Base-by-base conservation (phyloP, 1,139 yeast genomes). In the Kodamaea sp. region DNA sequence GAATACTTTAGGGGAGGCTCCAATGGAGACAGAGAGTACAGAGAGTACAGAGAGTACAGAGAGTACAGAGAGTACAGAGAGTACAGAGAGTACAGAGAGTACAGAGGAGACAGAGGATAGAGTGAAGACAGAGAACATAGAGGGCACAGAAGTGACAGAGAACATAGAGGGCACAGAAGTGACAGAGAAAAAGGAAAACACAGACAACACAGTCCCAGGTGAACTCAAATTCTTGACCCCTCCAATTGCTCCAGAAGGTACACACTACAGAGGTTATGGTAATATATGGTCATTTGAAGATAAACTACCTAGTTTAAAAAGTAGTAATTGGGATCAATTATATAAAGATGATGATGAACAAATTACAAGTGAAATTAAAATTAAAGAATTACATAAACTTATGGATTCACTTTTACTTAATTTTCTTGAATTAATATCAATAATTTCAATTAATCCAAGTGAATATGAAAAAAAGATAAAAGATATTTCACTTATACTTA, bases 231-330 rank as follows among this genome's bases (percentile, higher is more conserved):
- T 75, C 43, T 64, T 84, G 30, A 58, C 71, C 8, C 95, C 95
- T 0, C 95, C 95, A 1, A 54, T 63, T 29, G 74, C 77, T 35
- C 94, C 92, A 0, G 53, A 57, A 26, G 75, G 77, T 2, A 67
- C 74, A 7, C 78, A 78, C 31, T 88, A 88, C 57, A 63, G 92
- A 39, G 84, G 88, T 4, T 88, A 86, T 56, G 96, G 96, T 6
- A 81, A 80, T 48, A 65, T 84, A 24, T 88, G 96, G 96, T 81
- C 83, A 31, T 75, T 79, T 47, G 76, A 82, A 46, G 90, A 85
- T 53, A 76, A 75, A 48, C 69, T 86, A 26, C 88, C 89, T 2
- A 75, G 80, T 32, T 64, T 87, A 27, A 75, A 74, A 40, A 82
- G 78, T 27, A 73, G 81, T 58, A 92, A 92, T 1, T 78, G 86